These are phyloP conservation scores for Pseudopithomyces maydicus DNA, from an alignment of 2,329 filamentous ascomycete genomes.

Conservation along the genomic window DNA sequence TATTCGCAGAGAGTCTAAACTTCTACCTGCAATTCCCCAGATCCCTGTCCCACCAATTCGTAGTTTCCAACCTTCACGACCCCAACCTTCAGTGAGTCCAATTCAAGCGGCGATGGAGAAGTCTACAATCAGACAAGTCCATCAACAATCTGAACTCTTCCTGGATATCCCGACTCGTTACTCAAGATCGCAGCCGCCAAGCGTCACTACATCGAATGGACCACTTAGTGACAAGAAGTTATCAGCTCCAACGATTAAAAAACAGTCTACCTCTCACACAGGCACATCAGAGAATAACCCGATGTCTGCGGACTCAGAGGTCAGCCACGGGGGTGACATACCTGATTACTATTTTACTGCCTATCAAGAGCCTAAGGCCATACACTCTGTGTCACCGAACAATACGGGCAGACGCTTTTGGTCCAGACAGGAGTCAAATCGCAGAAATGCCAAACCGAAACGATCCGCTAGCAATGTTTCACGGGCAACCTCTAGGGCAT, in stretches of 20 bases:
- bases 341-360: slow-evolving; percentile 46
- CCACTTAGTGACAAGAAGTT: neutral
- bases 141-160: slow-evolving; percentile 32
- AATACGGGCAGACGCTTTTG: slow-evolving; percentile 16
- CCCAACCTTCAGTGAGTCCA: slow-evolving; percentile 14
- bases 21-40: slow-evolving; percentile 35
- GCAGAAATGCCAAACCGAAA: slow-evolving; percentile 28
- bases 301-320: slow-evolving; percentile 21
- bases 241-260: neutral
- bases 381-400: slow-evolving; percentile 8
- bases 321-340: slow-evolving; percentile 34
- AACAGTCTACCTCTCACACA: slow-evolving; percentile 20
- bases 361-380: slow-evolving; percentile 17
- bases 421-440: slow-evolving; percentile 24
- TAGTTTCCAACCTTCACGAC: slow-evolving; percentile 36
- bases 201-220: slow-evolving; percentile 8
- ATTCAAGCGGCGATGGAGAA: neutral
- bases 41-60: slow-evolving; percentile 42
- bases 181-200: slow-evolving; percentile 27
- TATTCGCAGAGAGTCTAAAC: slow-evolving; percentile 30
- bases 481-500: slow-evolving; percentile 31
- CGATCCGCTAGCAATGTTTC: slow-evolving; percentile 35
- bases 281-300: slow-evolving; percentile 21
- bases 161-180: slow-evolving; percentile 39
- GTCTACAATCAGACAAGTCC: slow-evolving; percentile 8